Evolutionary conservation across 139 green algal species (phyloP).

Genomic region (Dunaliella sp.): DNA sequence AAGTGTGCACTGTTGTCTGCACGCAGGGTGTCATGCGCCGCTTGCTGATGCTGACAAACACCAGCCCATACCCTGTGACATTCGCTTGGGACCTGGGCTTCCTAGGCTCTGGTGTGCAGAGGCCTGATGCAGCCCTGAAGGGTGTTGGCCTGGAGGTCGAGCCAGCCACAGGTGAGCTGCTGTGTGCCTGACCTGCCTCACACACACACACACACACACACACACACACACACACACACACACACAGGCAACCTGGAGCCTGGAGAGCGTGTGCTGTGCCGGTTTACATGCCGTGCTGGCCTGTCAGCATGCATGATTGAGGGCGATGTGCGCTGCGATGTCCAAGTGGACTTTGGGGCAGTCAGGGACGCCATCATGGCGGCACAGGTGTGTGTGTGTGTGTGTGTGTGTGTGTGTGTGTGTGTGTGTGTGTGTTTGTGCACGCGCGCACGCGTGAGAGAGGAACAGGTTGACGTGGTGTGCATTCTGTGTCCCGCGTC

Average conservation of each 20-base stretch:
- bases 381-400: background rate
- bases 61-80: slow-evolving; percentile 33
- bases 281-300: slow-evolving; percentile 22
- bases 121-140: background rate
- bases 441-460: too few species aligned
- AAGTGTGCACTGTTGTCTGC: too few species aligned
- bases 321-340: slow-evolving; percentile 22
- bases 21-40: slow-evolving; percentile 8
- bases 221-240: too few species aligned
- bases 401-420: background rate
- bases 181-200: background rate
- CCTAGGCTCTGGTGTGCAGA: slow-evolving; percentile 6
- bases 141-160: background rate
- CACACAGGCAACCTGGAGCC: slow-evolving; percentile 25
- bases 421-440: too few species aligned
- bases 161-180: background rate
- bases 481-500: too few species aligned
- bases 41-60: slow-evolving; percentile 46
- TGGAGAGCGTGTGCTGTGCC: slow-evolving; percentile 26
- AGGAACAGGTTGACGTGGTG: too few species aligned
- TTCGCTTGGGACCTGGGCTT: slow-evolving; percentile 37
- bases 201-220: too few species aligned
- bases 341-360: slow-evolving; percentile 32
- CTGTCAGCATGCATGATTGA: slow-evolving; percentile 30
- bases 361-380: slow-evolving; percentile 16